Evolutionary conservation across 495 filamentous ascomycete genomes (phyloP).

Genomic region (Saxophila tyrrhenica): DNA sequence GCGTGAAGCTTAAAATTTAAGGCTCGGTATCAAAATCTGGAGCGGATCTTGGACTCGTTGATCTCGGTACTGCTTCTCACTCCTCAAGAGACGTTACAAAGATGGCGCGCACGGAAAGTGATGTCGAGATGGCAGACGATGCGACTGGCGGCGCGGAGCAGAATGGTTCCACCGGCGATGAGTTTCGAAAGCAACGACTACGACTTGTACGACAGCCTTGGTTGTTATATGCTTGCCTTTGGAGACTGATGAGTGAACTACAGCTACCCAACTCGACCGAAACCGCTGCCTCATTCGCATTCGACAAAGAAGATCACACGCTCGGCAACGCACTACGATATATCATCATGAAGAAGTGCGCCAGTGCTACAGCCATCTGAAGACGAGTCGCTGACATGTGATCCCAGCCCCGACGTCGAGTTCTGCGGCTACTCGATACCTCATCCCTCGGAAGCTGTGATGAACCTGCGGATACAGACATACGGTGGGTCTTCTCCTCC

Average conservation of each 20-base stretch:
- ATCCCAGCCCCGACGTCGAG: conserved; percentile 72
- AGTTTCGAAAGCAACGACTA: conserved; percentile 17
- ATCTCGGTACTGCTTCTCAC: no score
- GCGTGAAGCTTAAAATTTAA: no score
- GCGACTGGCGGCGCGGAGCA: conserved; percentile 11
- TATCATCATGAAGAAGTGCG: conserved; percentile 97
- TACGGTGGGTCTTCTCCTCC: conserved; percentile 47
- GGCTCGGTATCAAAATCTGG: no score
- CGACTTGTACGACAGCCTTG: conserved; percentile 9
- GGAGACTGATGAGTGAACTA: not conserved
- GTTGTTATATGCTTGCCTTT: not conserved
- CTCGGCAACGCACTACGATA: conserved; percentile 87
- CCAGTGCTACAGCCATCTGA: not conserved
- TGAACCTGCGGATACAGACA: conserved; percentile 95
- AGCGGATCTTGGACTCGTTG: no score
- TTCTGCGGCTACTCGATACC: conserved; percentile 98
- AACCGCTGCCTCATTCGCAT: conserved; percentile 65
- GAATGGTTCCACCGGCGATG: conserved; percentile 1
- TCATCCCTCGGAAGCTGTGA: conserved; percentile 88
- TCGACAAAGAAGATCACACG: conserved; percentile 85
- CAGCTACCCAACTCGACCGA: conserved; percentile 35
- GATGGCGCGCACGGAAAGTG: conserved; percentile 2
- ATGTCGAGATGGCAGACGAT: conserved; percentile 11
- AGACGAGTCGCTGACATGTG: not conserved
- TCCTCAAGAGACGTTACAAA: no score